Base-by-base conservation (phyloP, 2,329 filamentous ascomycete species). In the Aspergillus fischeri region DNA sequence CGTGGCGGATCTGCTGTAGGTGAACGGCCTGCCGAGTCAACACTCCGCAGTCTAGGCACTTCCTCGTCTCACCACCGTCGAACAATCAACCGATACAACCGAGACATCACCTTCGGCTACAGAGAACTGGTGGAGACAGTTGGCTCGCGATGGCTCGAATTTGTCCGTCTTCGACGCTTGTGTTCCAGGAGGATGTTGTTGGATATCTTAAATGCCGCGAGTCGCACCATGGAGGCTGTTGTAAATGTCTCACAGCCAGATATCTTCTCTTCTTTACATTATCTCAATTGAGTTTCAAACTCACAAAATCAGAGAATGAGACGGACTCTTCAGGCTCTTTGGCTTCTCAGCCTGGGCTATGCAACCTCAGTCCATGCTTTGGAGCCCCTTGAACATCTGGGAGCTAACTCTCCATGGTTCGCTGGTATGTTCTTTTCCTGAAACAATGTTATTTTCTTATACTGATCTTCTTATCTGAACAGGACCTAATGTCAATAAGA, bases 401-500 rank as follows among this genome's bases (percentile, higher is more conserved):
- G 81, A 21, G 81, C 77, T 28, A 84, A 84, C 60, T 77, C 80
- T 20, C 82, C 82, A 2, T 84, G 78, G 70, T 78, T 77, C 60
- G 73, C 79, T 29, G 81, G 81, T 81, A 67, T 53, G 73, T 11
- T 11, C 56, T 38, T 9, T 38, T 5, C 10, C n/a, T 52, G 14
- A 10, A 29, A 24, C 24, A 11, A 35, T 9, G 6, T 14, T 24
- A 5, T 29, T 47, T 6, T 4, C 2, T 3, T 7, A 7, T n/a
- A n/a, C 35, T 56, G 8, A 56, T 32, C 10, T 24, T 44, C n/a
- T 20, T 11, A 20, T 3, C 2, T 32, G 14, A 38, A 8, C 50
- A 81, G 83, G 82, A 0, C 81, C 83, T 10, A 80, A 86, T 63
- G 78, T 86, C 49, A 79, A 82, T 58, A 76, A 73, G 11, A 83